Percentiles rank a stretch among this genome's conserved stretches.
These are phyloP conservation scores for Suhomyces ambrosiae DNA, from an alignment of 1,139 yeast species.

Conservation along the genomic window DNA sequence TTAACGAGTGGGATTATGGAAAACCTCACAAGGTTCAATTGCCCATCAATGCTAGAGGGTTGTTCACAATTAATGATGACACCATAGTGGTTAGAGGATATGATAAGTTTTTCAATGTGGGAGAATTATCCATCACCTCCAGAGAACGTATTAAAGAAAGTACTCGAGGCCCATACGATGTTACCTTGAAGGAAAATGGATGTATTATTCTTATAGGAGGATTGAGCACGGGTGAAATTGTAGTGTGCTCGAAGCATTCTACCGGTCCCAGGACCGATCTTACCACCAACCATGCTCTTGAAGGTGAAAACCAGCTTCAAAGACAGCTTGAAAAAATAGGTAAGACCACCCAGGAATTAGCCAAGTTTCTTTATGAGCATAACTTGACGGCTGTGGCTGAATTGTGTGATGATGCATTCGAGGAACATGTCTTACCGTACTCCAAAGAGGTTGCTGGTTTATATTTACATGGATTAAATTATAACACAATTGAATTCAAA, in stretches of 20 bases:
- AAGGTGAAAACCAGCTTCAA: conserved; percentile 63
- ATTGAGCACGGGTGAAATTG: conserved; percentile 65
- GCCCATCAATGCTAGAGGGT: conserved; percentile 82
- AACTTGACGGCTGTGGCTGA: conserved; percentile 89
- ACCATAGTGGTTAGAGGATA: conserved; percentile 81
- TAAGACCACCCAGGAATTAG: conserved; percentile 53
- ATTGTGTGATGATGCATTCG: conserved; percentile 88
- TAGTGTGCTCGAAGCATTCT: conserved; percentile 88
- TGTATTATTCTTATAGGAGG: conserved; percentile 88
- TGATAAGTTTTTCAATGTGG: conserved; percentile 87
- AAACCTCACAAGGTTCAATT: conserved; percentile 48
- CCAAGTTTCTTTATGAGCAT: conserved; percentile 48
- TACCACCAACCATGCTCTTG: conserved; percentile 70
- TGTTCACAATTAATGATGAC: conserved; percentile 59
- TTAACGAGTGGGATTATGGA: conserved; percentile 79
- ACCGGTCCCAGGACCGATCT: conserved; percentile 67
- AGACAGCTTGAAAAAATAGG: conserved; percentile 50
- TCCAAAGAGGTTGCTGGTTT: conserved; percentile 69
- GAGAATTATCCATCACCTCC: conserved; percentile 60
- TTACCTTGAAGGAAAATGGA: conserved; percentile 90
- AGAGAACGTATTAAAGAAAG: conserved; percentile 45
- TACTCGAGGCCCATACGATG: conserved; percentile 76
- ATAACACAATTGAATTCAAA: conserved; percentile 61
- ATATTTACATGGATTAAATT: conserved; percentile 85
- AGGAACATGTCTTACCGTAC: conserved; percentile 90